Base-by-base conservation (phyloP, 2,329 filamentous ascomycete species). In the Botryotinia narcissicola region DNA sequence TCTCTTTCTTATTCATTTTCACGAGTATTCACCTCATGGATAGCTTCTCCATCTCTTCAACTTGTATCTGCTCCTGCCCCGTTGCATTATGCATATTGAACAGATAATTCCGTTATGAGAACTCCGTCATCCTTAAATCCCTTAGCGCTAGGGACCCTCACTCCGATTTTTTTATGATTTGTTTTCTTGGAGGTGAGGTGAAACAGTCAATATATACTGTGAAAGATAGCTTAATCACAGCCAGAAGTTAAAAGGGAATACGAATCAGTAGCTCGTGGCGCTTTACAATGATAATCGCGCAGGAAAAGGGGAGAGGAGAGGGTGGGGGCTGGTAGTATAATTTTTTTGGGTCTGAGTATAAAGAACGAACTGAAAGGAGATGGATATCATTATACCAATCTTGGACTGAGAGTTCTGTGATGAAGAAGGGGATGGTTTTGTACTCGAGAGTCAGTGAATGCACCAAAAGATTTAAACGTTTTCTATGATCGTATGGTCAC, bases 101-200 rank as follows among this genome's bases (percentile, higher is more conserved):
- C 5, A 18, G 14, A 32, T 18, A 57, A 18, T 57, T 2, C 14
- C 3, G n/a, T 29, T 29, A 1, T 57, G 7, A 57, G 6, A 9
- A 18, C n/a, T 18, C n/a, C 7, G 18, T 14, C 14, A 57, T 29
- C n/a, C 7, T 29, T 57, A 6, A 2, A 9, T 14, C 10, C 25
- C 5, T n/a, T 3, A 0, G 12, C 12, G 48, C 48, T 12, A 16
- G 4, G 4, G 0, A n/a, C 25, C 3, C 12, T n/a, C 25, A 1
- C 1, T 54, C 48, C 16, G 51, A 29, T 0, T 29, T 29, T 3
- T 9, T 32, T 29, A 29, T 57, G 51, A 6, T 57, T 57, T 18
- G 14, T 18, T 57, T 29, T 3, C 18, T 57, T 9, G 6, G 14
- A 29, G 6, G n/a, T 8, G 16, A 14, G 16, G 16, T 57, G 1